Base-by-base conservation (phyloP, 805 yeast genomes). In the Lachancea cidri region DNA sequence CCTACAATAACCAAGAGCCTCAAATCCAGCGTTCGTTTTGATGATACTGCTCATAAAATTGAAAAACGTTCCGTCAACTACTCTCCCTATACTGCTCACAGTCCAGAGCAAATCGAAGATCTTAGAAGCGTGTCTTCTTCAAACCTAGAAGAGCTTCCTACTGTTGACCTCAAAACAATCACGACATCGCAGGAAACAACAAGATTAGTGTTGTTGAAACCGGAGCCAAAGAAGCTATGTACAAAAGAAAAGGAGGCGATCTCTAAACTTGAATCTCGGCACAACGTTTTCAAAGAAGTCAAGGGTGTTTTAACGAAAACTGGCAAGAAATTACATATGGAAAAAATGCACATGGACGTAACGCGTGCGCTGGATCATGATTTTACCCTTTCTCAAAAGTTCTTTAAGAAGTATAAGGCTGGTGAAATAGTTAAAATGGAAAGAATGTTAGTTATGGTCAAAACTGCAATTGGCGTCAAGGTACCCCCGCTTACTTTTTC, bases 341-440 rank as follows among this genome's bases (percentile, higher is more conserved):
- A 42, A 47, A 45, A 39, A 42, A 49, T 29, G 46, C 48, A 29
- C 44, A 29, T 14, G 13, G 36, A 41, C 14, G 25, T 41, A n/a
- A 11, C 27, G 16, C 22, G 29, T 3, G 39, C 29, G 6, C 9
- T 41, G 9, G 39, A 36, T 18, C 16, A 17, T 15, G 44, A 41
- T 17, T 16, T 24, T 5, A 17, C 22, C 4, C 17, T 29, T 3
- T 31, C 57, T 30, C 51, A 51, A 41, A 52, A 49, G 39, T 37
- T 67, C 41, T 59, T 70, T 33, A 54, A 55, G 19, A 52, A 50
- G 9, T 71, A 66, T 44, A 48, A 64, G 14, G 65, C 64, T 1
- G 95, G 94, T 3, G 82, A 81, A 39, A 71, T 86, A 11, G 65
- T 88, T 3, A 74, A 77, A 44, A 63, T 74, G 46, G 89, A 83